Evolutionary conservation across 257 asterid genomes (phyloP), one percentile per base, ranked within the genome.

Genomic region (Buddleja alternifolia): DNA sequence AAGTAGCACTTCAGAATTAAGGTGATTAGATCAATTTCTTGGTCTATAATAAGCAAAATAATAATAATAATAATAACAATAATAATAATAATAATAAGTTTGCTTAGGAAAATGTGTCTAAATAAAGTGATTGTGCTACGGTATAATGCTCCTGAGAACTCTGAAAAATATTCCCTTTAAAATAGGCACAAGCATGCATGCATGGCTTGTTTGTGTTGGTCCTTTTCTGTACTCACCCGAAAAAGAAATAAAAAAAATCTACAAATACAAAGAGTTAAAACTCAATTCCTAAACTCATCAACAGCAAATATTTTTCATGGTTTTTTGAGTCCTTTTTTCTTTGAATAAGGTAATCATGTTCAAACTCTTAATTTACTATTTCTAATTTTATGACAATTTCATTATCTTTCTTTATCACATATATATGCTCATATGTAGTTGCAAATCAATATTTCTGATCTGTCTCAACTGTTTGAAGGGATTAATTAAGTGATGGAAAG

Each of bases 141-240:
- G n/a, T n/a, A 44, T 12, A 10, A 54, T 24, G 36, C 59, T n/a
- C 32, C 16, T 11, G 15, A 56, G 12, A 32, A n/a, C 12, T 56
- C 41, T 29, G 6, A 34, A 48, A 32, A 47, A 29, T 36, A 10
- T 65, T 36, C 60, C 39, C 39, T 8, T 15, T 48, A 34, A 50
- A 23, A 36, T 17, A 23, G 21, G 6, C 24, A 10, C 37, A 48
- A 37, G 62, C 62, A 66, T 51, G 63, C 37, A 48, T 53, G 62
- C 62, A 66, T 66, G 72, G 53, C 6, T 52, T 52, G 20, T 66
- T 51, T 23, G 40, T 21, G 16, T 66, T 42, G 24, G 37, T 21
- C 42, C 50, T 51, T 39, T 23, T 40, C 41, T 50, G 63, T 10
- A 66, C 63, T 42, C 17, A 19, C 61, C 51, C 20, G 34, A 29